These are phyloP conservation scores for Aureobasidium subglaciale DNA, from an alignment of 2,329 filamentous ascomycete species.

Conservation along the genomic window DNA sequence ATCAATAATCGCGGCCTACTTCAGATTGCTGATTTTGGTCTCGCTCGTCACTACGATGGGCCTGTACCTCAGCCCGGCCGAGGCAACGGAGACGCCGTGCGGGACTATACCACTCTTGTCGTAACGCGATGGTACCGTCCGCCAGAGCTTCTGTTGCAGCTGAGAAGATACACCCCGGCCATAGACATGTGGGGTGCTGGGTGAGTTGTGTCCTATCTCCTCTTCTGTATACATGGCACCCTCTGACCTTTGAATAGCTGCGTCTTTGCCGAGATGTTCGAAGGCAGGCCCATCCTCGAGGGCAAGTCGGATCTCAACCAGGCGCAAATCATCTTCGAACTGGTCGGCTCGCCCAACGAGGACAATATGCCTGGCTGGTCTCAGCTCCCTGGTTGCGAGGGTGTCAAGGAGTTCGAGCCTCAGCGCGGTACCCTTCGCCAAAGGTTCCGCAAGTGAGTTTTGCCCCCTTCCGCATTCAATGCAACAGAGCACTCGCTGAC, in stretches of 20 bases:
- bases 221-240: background rate
- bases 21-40: conserved; percentile 94
- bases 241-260: conserved; percentile 52
- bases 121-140: conserved; percentile 97
- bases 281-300: conserved; percentile 83
- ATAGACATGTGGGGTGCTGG: conserved; percentile 99
- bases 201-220: conserved; percentile 46
- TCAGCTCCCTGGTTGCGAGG: conserved; percentile 71
- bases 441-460: conserved; percentile 63
- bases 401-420: conserved; percentile 54
- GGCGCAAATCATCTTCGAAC: conserved; percentile 85
- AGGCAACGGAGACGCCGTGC: conserved; percentile 74
- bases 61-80: conserved; percentile 66
- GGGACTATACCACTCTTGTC: conserved; percentile 94
- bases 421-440: conserved; percentile 60
- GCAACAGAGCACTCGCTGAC: conserved; percentile 23
- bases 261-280: conserved; percentile 96
- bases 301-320: conserved; percentile 86
- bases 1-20: conserved; percentile 92
- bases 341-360: conserved; percentile 84
- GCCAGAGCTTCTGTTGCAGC: conserved; percentile 80
- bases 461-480: background rate
- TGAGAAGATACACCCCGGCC: conserved; percentile 89
- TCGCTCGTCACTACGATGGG: conserved; percentile 90
- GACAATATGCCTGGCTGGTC: conserved; percentile 91